Percentiles rank a stretch among this genome's conserved stretches.
These are phyloP conservation scores for Rhodofomes roseus DNA, from an alignment of 1,284 basidiomycete genomes.

Conservation along the genomic window DNA sequence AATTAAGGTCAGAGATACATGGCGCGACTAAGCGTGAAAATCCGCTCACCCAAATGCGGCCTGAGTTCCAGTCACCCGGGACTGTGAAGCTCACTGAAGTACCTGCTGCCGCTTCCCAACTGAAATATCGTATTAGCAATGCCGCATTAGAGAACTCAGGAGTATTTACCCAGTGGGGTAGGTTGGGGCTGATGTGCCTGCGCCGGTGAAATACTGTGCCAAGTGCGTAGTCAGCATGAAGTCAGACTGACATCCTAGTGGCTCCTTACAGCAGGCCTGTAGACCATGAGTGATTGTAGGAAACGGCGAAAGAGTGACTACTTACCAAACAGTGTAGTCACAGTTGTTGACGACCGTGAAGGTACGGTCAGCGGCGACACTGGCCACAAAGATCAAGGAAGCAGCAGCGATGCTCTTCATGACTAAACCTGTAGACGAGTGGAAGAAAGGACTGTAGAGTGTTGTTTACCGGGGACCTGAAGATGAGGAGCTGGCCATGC, in stretches of 20 bases:
- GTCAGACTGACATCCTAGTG: not conserved
- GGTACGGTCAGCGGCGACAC: constrained; percentile 26
- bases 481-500: not conserved
- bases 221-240: not conserved
- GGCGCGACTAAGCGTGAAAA: too few species aligned
- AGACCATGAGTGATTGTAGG: not conserved
- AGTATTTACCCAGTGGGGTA: constrained; percentile 2
- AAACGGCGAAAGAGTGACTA: not conserved
- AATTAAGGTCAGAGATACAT: not conserved
- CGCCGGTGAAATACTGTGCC: constrained; percentile 4
- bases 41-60: constrained; percentile 28
- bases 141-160: not conserved
- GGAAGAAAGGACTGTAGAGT: not conserved
- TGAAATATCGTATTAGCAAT: not conserved
- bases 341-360: constrained; percentile 36
- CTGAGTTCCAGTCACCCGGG: constrained; percentile 31
- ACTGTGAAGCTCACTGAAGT: constrained; percentile 23
- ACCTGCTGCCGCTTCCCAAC: constrained; percentile 14
- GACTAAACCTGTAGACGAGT: not conserved
- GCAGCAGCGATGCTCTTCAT: not conserved
- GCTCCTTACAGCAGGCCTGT: constrained; percentile 6
- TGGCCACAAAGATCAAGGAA: constrained; percentile 2
- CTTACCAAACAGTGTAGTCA: constrained; percentile 36
- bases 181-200: not conserved
- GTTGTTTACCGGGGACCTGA: not conserved